phyloP scores from a whole-genome alignment of 2,329 filamentous ascomycete genomes.

The Clarireedia hainanense region DNA sequence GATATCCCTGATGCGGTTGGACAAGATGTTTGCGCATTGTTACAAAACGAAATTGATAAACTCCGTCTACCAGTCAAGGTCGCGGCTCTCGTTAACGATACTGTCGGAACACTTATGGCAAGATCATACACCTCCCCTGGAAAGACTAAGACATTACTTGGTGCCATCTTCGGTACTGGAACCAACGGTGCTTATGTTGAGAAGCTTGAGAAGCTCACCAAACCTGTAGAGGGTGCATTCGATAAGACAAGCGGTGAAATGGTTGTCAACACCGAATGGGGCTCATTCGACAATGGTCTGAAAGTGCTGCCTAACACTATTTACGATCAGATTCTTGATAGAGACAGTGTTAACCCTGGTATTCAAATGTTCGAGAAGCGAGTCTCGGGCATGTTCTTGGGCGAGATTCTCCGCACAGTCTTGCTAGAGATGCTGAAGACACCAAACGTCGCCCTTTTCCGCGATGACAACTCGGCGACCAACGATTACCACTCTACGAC shows the following conservation, averaged over 20 bases:
- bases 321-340: conserved; percentile 75
- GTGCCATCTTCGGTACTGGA: conserved; percentile 94
- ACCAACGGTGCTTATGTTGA: conserved; percentile 98
- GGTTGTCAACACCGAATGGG: conserved; percentile 98
- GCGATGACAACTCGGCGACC: conserved; percentile 61
- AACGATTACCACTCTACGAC: conserved; percentile 67
- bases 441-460: conserved; percentile 62
- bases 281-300: conserved; percentile 91
- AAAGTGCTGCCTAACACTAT: conserved; percentile 78
- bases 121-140: conserved; percentile 89
- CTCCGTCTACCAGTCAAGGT: conserved; percentile 84
- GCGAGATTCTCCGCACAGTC: conserved; percentile 79
- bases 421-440: conserved; percentile 66
- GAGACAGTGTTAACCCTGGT: conserved; percentile 78
- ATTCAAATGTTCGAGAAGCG: conserved; percentile 99
- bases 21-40: conserved; percentile 84
- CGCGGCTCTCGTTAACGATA: conserved; percentile 95
- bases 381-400: conserved; percentile 95
- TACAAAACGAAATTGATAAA: conserved; percentile 84
- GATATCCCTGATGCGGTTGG: conserved; percentile 92
- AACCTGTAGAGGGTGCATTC: conserved; percentile 61
- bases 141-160: conserved; percentile 79
- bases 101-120: conserved; percentile 95
- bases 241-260: conserved; percentile 82
- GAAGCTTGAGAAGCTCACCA: conserved; percentile 78